Evolutionary conservation across 2,329 filamentous ascomycete genomes (phyloP).

Genomic region (Aureobasidium mangrovei): DNA sequence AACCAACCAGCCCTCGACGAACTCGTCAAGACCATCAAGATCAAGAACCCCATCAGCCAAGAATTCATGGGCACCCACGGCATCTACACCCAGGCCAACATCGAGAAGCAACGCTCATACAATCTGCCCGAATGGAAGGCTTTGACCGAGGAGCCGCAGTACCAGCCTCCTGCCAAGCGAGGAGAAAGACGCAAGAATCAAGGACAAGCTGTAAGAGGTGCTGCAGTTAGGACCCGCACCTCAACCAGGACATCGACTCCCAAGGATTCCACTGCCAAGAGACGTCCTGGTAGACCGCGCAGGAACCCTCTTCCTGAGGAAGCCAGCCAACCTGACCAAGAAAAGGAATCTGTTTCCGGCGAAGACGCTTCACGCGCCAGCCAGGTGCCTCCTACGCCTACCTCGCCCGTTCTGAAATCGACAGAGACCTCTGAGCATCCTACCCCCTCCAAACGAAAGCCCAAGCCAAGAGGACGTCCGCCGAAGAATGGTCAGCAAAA

Average conservation of each 20-base stretch:
- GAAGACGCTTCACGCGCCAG: conserved; percentile 1
- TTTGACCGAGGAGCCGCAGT: conserved; percentile 86
- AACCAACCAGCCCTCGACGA: conserved; percentile 71
- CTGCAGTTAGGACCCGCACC: conserved; percentile 23
- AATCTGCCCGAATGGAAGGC: conserved; percentile 94
- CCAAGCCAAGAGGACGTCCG: conserved; percentile 30
- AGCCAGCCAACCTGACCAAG: conserved; percentile 20
- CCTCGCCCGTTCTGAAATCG: conserved; percentile 40
- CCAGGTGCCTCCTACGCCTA: conserved; percentile 33
- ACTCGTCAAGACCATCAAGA: conserved; percentile 79
- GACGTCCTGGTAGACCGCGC: conserved; percentile 41
- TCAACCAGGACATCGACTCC: conserved; percentile 13
- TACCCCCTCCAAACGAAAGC: conserved; percentile 34
- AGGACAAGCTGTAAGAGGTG: conserved; percentile 36
- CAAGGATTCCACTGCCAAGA: conserved; percentile 34
- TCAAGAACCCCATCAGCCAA: conserved; percentile 96
- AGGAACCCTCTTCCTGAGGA: conserved; percentile 28
- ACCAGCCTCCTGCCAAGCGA: conserved; percentile 85
- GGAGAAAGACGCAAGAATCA: conserved; percentile 64
- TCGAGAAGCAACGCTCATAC: conserved; percentile 91
- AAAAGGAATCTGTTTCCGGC: not conserved
- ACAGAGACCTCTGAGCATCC: conserved; percentile 34
- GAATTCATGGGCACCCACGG: conserved; percentile 95
- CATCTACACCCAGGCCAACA: conserved; percentile 93
- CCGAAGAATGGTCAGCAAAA: conserved; percentile 53